Conservation (phyloP, 495 filamentous ascomycete species). For the Penicillium malachiteum region DNA sequence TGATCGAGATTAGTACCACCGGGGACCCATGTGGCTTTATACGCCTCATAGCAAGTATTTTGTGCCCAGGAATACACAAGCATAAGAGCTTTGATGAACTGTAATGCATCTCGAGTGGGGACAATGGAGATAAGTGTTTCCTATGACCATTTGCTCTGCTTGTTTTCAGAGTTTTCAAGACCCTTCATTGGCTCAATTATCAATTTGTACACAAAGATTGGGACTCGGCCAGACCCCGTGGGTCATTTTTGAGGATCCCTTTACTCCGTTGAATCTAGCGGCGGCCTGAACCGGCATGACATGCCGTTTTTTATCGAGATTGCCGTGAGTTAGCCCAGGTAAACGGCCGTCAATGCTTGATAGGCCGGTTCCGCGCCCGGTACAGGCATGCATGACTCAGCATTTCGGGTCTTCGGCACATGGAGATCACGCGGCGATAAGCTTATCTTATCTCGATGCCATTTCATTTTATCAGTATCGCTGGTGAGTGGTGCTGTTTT, state of each 20-base stretch:
- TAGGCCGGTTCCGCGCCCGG: no score
- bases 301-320: neutral
- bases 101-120: neutral
- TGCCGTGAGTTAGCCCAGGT: no score
- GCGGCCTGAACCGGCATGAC: slow-evolving; percentile 17
- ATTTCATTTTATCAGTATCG: no score
- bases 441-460: no score
- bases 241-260: neutral
- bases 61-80: neutral
- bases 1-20: no score
- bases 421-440: no score
- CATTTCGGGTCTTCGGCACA: no score
- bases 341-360: no score
- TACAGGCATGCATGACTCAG: no score
- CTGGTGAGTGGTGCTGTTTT: no score
- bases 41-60: neutral
- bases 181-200: neutral
- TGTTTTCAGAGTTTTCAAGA: neutral
- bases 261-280: neutral
- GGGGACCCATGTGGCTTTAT: neutral
- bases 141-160: neutral
- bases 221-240: neutral
- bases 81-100: neutral
- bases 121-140: neutral
- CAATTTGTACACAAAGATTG: neutral